Base-by-base conservation (phyloP, 768 basidiomycete genomes). In the Auricularia auricula-judae region DNA sequence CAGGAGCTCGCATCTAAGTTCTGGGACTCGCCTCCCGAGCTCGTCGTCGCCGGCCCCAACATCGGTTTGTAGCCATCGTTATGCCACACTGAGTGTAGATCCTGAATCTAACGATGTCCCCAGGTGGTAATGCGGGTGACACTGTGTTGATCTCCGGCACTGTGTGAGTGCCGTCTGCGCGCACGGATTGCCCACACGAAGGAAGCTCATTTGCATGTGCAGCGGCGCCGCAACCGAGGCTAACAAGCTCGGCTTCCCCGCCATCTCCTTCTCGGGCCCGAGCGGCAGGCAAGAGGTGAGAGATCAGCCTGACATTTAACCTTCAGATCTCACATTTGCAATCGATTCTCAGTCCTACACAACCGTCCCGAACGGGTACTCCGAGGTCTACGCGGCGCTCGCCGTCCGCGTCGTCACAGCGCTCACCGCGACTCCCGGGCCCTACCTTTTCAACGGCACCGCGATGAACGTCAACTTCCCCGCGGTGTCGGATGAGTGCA, bases 401-500 rank as follows among this genome's bases (percentile, higher is more conserved):
- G 74, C 77, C 62, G 70, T 78, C 35, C 75, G 73, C 66, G 77
- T 83, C 68, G 70, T 76, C 34, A 61, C 73, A 16, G 74, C 73
- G 16, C 66, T 76, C 11, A 68, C 79, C 60, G 64, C 68, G 10
- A 72, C 71, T 18, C 42, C 72, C 10, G 70, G 67, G 1, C 76
- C 78, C 0, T 70, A 80, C 63, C 75, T 82, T 16, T 82, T 81
- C 1, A 29, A 70, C 0, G 76, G 76, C 33, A 72, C 77, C 63
- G 74, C 74, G 54, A 65, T 84, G 65, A 83, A 82, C 69, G 81
- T 84, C 68, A 84, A 84, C 73, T 82, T 77, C 68, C 77, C 79
- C 1, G 67, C 78, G 11, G 70, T 70, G 56, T 73, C 68, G 62
- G 66, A 67, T 58, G 64, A 59, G 56, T 83, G 82, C 67, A 63